phyloP scores from a whole-genome alignment of 2,329 filamentous ascomycete genomes.

The Penicillium oxalicum region DNA sequence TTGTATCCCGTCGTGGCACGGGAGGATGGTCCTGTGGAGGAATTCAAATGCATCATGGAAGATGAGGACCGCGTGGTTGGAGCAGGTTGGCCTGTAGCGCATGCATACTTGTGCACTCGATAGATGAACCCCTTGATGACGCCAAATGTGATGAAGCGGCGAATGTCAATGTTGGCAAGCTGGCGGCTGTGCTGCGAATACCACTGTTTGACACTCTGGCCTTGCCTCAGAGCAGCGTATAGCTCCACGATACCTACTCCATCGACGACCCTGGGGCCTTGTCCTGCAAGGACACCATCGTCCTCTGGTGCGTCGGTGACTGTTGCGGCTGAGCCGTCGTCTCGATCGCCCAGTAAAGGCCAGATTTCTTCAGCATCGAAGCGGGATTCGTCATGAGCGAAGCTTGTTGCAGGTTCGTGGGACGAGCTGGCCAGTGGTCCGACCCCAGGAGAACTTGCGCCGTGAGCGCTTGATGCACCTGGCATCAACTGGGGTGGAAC shows the following conservation, averaged over 20 bases:
- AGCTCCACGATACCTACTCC: slow-evolving; percentile 62
- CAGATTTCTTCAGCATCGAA: slow-evolving; percentile 38
- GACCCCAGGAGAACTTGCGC: slow-evolving; percentile 11
- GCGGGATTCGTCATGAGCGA: slow-evolving; percentile 16
- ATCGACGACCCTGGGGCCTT: slow-evolving; percentile 29
- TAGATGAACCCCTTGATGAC: slow-evolving; percentile 93
- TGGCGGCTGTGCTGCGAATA: slow-evolving; percentile 67
- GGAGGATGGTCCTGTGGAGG: slow-evolving; percentile 23
- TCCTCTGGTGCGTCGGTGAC: slow-evolving; percentile 11
- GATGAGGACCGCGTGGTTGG: slow-evolving; percentile 21
- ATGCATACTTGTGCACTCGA: slow-evolving; percentile 83
- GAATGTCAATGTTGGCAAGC: slow-evolving; percentile 73
- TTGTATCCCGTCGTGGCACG: slow-evolving; percentile 28
- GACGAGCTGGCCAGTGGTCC: slow-evolving; percentile 14
- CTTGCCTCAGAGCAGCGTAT: slow-evolving; percentile 78
- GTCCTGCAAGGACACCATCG: slow-evolving; percentile 5
- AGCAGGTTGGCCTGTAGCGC: slow-evolving; percentile 42
- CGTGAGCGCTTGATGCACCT: slow-evolving; percentile 9
- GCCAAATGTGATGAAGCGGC: slow-evolving; percentile 90
- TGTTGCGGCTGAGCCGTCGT: slow-evolving; percentile 15
- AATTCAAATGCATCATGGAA: slow-evolving; percentile 9
- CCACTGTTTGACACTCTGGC: slow-evolving; percentile 82
- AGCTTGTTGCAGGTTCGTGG: slow-evolving; percentile 17
- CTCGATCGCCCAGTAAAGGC: slow-evolving; percentile 35
- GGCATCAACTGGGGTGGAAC: slow-evolving; percentile 10